Percentiles rank a stretch among this genome's conserved stretches.
phyloP scores from a whole-genome alignment of 352 stramenopile species.

The Phytophthora crassamura region DNA sequence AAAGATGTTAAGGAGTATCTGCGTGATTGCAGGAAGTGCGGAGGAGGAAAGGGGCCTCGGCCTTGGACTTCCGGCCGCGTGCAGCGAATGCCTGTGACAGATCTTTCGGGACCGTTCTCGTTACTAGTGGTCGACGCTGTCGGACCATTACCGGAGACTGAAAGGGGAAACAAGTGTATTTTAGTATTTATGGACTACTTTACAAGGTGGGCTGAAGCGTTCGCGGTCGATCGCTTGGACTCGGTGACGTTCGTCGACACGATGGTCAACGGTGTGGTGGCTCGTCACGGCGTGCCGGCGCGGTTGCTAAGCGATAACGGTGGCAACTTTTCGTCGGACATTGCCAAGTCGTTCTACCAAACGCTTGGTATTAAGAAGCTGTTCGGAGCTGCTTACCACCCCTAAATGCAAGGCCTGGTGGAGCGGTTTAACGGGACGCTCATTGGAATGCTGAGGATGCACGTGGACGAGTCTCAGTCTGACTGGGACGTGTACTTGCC shows the following conservation, averaged over 20 bases:
- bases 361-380: slow-evolving; percentile 10
- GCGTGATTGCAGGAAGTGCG: background rate
- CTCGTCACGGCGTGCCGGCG: background rate
- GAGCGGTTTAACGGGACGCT: slow-evolving; percentile 12
- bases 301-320: slow-evolving; percentile 13
- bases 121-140: background rate
- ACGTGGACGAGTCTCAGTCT: background rate
- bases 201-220: background rate
- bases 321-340: slow-evolving; percentile 3
- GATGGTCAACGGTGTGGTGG: slow-evolving; percentile 1
- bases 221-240: background rate
- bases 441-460: background rate
- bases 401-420: slow-evolving; percentile 6
- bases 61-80: slow-evolving; percentile 5
- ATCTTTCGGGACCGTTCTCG: slow-evolving; percentile 6
- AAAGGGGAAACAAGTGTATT: background rate
- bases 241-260: background rate
- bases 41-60: background rate
- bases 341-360: slow-evolving; percentile 14
- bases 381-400: slow-evolving; percentile 3
- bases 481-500: background rate
- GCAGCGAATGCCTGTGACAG: slow-evolving; percentile 8
- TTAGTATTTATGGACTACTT: too few species aligned
- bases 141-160: background rate
- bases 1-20: slow-evolving; percentile 4